Conservation (phyloP, 2,329 filamentous ascomycete species). For the Thyridium curvatum region DNA sequence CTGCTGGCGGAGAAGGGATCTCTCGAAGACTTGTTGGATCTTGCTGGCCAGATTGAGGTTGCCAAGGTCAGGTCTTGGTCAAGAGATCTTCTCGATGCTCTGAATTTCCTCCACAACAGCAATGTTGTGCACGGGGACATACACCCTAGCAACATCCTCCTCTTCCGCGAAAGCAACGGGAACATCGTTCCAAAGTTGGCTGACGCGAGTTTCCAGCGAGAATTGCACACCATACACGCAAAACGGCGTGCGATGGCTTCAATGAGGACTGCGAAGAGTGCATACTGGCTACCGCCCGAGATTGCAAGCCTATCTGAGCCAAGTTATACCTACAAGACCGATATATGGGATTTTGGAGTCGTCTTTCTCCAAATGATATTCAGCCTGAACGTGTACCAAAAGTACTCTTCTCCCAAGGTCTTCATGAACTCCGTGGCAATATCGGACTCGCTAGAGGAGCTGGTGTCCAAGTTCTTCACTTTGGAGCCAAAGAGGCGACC, state of each 20-base stretch:
- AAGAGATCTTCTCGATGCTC: constrained; percentile 81
- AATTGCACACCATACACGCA: constrained; percentile 53
- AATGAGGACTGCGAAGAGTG: constrained; percentile 60
- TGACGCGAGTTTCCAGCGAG: constrained; percentile 65
- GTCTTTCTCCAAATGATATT: constrained; percentile 93
- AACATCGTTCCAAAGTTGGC: constrained; percentile 68
- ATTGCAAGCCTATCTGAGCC: constrained; percentile 55
- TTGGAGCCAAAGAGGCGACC: constrained; percentile 77
- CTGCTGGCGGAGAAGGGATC: constrained; percentile 79
- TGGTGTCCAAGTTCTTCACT: constrained; percentile 80
- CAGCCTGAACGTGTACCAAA: constrained; percentile 68
- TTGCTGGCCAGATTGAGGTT: constrained; percentile 67
- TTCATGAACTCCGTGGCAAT: constrained; percentile 66
- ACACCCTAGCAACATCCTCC: constrained; percentile 71
- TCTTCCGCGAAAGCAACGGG: constrained; percentile 64
- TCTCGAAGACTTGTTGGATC: constrained; percentile 72
- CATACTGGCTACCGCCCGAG: constrained; percentile 81
- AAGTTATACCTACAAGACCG: constrained; percentile 69
- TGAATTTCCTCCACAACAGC: constrained; percentile 81
- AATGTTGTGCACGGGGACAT: constrained; percentile 80
- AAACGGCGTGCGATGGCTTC: constrained; percentile 46
- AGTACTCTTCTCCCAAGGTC: constrained; percentile 71
- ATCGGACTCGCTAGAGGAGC: constrained; percentile 69
- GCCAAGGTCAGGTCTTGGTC: constrained; percentile 81
- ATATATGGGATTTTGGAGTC: constrained; percentile 92